Evolutionary conservation across 306 rosid genomes (phyloP), one percentile per base, ranked within the genome.

Genomic region (Ziziphus jujuba): DNA sequence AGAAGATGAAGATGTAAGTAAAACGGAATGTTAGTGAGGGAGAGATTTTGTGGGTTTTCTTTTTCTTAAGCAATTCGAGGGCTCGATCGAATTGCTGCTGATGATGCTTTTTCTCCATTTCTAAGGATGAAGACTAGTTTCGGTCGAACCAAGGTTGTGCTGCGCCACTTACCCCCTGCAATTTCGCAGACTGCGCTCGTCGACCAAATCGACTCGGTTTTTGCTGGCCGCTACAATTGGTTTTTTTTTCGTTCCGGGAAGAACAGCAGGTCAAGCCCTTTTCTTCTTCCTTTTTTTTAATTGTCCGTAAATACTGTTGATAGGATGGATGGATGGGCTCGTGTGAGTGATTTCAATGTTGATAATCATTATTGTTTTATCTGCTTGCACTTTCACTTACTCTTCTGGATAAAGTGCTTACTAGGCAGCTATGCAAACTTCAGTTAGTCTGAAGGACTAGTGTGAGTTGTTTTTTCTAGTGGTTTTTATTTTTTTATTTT

Each of bases 101-200:
- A n/a, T n/a, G 47, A 9, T 17, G 21, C 20, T 54, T 33, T 59
- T 22, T 66, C 59, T 38, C 47, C 11, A 8, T 40, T 69, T 48
- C 60, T 75, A 57, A 85, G 89, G 85, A 85, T 85, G 86, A 86
- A 81, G 61, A 81, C 75, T 44, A 33, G 63, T 76, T 65, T 76
- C 84, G 86, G 82, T 81, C 96, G 96, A 75, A 86, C 89, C 33
- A 89, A 86, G 83, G 91, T 86, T 53, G 96, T 89, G 75, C 70
- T 89, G 14, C 87, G 96, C 52, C 89, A 86, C 89, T 80, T 89
- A 72, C 96, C 91, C 28, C 96, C 89, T 21, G 57, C 87, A 7
- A 76, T 85, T n/a, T 59, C 96, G 7, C 65, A 73, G 74, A 73
- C 77, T 21, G 17, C 74, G 10, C 83, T 89, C 57, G 67, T 78